Conservation (phyloP, 2,329 filamentous ascomycete species). For the Pezicula rhizophila region DNA sequence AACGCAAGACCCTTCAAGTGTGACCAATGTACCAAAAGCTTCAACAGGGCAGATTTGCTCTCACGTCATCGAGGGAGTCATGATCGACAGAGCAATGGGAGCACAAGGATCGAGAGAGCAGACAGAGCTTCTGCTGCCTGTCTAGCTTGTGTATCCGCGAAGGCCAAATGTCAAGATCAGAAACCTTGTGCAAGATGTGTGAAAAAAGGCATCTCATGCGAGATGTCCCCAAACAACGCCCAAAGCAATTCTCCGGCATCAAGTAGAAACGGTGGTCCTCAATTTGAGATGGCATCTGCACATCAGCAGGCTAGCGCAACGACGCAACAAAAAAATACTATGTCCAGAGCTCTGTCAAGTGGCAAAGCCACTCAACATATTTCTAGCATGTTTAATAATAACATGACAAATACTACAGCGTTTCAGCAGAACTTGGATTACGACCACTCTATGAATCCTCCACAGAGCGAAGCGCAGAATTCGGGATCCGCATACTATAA, state of each 20-base stretch:
- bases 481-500: too few species aligned
- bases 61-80: conserved; percentile 13
- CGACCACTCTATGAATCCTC: too few species aligned
- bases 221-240: background rate
- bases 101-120: background rate
- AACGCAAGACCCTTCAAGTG: conserved; percentile 16
- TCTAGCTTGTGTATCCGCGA: conserved; percentile 11
- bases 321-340: too few species aligned
- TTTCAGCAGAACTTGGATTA: too few species aligned
- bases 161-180: conserved; percentile 16
- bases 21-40: conserved; percentile 14
- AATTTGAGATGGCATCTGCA: background rate
- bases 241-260: background rate
- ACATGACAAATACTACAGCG: too few species aligned
- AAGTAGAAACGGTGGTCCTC: background rate
- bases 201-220: conserved; percentile 11
- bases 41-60: conserved; percentile 16
- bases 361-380: too few species aligned
- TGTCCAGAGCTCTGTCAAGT: too few species aligned
- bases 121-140: conserved; percentile 14
- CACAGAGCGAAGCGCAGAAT: too few species aligned
- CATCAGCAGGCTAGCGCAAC: too few species aligned
- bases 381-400: too few species aligned
- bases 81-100: conserved; percentile 3
- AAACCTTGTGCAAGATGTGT: conserved; percentile 16